These are phyloP conservation scores for Steccherinum ochraceum DNA, from an alignment of 768 basidiomycete species.

Conservation along the genomic window DNA sequence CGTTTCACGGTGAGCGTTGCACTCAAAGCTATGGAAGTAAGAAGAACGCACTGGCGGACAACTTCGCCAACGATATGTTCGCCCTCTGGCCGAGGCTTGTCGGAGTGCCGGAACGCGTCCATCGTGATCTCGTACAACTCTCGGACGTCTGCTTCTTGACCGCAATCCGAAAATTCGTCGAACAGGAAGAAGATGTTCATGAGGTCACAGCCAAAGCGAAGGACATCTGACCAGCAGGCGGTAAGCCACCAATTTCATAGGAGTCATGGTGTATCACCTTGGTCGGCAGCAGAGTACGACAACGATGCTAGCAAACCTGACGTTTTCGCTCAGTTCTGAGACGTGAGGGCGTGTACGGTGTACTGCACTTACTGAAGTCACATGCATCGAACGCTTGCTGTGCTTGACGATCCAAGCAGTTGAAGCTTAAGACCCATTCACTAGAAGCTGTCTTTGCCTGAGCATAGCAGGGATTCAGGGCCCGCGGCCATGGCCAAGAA, in stretches of 20 bases:
- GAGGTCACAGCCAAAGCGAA: slow-evolving; percentile 13
- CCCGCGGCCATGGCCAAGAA: slow-evolving; percentile 4
- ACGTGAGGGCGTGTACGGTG: neutral
- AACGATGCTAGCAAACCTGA: neutral
- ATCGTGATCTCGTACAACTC: slow-evolving; percentile 1
- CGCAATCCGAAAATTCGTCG: slow-evolving; percentile 2
- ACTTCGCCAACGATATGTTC: slow-evolving; percentile 1
- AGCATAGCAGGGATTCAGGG: neutral
- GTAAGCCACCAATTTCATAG: neutral
- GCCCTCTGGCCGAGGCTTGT: neutral
- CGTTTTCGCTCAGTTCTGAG: neutral
- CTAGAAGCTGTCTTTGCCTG: neutral
- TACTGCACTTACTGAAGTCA: slow-evolving; percentile 1
- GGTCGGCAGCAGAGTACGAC: neutral
- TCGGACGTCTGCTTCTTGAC: neutral
- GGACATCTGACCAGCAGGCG: neutral
- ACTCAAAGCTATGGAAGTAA: too few relatives aligned
- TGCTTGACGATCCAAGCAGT: neutral
- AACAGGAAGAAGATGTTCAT: slow-evolving; percentile 13
- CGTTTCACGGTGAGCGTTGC: too few relatives aligned
- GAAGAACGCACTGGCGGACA: neutral
- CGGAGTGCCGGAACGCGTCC: neutral
- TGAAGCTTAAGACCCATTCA: slow-evolving; percentile 1
- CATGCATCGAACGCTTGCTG: slow-evolving; percentile 1
- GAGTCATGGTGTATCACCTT: neutral